phyloP scores from a whole-genome alignment of 2,329 filamentous ascomycete genomes.

The Gaeumannomyces tritici region DNA sequence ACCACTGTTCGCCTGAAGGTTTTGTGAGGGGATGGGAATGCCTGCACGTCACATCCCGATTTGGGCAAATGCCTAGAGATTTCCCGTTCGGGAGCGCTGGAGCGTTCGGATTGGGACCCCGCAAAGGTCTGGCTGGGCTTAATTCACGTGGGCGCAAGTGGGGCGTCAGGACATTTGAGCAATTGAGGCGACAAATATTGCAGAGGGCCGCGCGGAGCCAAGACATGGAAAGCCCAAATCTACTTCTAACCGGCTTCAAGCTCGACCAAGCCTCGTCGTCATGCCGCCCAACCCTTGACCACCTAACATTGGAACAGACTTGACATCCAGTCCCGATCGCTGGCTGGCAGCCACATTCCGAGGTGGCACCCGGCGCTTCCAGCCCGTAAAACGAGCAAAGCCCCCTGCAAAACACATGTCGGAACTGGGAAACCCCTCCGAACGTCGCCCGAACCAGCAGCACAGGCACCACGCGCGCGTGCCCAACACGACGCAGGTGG shows the following conservation, averaged over 20 bases:
- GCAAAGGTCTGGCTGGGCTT: too few relatives aligned
- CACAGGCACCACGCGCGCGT: conserved; percentile 20
- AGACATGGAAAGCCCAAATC: too few relatives aligned
- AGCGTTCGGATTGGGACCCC: too few relatives aligned
- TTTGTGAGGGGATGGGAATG: background rate
- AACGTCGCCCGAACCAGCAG: background rate
- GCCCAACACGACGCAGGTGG: conserved; percentile 40
- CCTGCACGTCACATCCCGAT: background rate
- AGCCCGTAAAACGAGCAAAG: too few relatives aligned
- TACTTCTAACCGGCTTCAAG: too few relatives aligned
- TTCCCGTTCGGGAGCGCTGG: background rate
- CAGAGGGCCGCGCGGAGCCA: background rate
- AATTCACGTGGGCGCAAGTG: background rate
- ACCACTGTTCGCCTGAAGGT: background rate
- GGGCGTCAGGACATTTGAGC: too few relatives aligned
- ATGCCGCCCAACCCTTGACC: background rate
- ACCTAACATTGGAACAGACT: background rate
- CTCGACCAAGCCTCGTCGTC: background rate
- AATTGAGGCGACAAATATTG: background rate
- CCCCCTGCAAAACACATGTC: too few relatives aligned
- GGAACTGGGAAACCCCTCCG: too few relatives aligned
- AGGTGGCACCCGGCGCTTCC: too few relatives aligned
- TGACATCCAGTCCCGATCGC: too few relatives aligned
- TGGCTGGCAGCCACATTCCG: background rate
- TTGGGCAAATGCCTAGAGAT: background rate